These are phyloP conservation scores for Paracorniculantispora psalliotae DNA, from an alignment of 2,329 filamentous ascomycete species.

Conservation along the genomic window DNA sequence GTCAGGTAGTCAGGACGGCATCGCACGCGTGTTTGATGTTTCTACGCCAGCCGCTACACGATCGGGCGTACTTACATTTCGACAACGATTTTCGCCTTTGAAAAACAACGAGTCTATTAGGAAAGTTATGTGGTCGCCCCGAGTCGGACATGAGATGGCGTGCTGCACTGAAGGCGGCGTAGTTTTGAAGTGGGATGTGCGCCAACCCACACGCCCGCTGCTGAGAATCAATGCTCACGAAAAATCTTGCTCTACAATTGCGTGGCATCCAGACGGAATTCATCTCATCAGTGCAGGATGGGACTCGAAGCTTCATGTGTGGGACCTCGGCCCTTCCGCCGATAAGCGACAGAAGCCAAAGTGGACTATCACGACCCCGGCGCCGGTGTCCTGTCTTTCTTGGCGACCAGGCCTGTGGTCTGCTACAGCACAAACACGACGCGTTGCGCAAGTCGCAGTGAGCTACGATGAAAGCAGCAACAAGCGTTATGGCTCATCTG, in stretches of 20 bases:
- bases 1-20: slow-evolving; percentile 60
- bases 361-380: slow-evolving; percentile 56
- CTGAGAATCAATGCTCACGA: slow-evolving; percentile 59
- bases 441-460: slow-evolving; percentile 58
- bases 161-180: slow-evolving; percentile 59
- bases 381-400: slow-evolving; percentile 52
- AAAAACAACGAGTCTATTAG: slow-evolving; percentile 43
- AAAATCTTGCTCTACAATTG: slow-evolving; percentile 53
- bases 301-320: slow-evolving; percentile 59
- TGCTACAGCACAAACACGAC: slow-evolving; percentile 54
- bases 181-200: slow-evolving; percentile 60
- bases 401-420: slow-evolving; percentile 64
- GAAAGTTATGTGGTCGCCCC: slow-evolving; percentile 62
- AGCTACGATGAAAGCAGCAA: slow-evolving; percentile 54
- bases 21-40: slow-evolving; percentile 58
- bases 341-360: slow-evolving; percentile 62
- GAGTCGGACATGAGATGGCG: slow-evolving; percentile 56
- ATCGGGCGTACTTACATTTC: slow-evolving; percentile 45
- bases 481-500: slow-evolving; percentile 50
- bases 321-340: slow-evolving; percentile 56
- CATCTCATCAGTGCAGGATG: slow-evolving; percentile 59
- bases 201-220: slow-evolving; percentile 48
- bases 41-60: slow-evolving; percentile 43
- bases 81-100: slow-evolving; percentile 37
- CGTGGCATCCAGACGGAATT: slow-evolving; percentile 65